Conservation (phyloP, 1,284 basidiomycete genomes). For the Laetiporus sulphureus region DNA sequence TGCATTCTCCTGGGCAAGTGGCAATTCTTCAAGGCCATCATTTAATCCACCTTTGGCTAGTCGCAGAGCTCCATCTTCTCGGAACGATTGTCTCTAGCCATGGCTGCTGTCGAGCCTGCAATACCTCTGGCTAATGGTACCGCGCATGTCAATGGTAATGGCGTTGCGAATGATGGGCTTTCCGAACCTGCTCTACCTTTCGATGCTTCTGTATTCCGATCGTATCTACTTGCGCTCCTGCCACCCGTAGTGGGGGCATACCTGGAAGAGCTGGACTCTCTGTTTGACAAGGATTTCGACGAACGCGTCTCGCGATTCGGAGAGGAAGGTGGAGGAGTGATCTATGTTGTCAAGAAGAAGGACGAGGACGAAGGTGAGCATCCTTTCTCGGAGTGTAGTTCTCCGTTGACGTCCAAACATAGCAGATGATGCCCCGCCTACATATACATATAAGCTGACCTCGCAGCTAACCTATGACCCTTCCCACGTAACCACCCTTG, state of each 20-base stretch:
- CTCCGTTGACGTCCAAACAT: conserved; percentile 7
- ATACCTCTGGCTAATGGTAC: conserved; percentile 13
- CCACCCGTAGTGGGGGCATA: conserved; percentile 69
- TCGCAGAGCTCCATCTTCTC: no score
- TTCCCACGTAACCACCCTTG: conserved; percentile 80
- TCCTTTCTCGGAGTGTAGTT: neutral
- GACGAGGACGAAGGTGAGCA: conserved; percentile 65
- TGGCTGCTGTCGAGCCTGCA: conserved; percentile 23
- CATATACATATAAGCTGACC: conserved; percentile 66
- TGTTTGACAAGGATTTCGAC: conserved; percentile 72
- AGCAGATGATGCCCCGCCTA: conserved; percentile 54
- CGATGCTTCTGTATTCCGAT: conserved; percentile 55
- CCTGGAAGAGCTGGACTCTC: conserved; percentile 52
- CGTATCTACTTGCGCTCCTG: conserved; percentile 64
- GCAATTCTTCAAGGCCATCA: conserved; percentile 13
- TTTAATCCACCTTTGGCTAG: conserved; percentile 2
- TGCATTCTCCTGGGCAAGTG: conserved; percentile 15
- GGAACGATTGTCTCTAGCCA: conserved; percentile 10
- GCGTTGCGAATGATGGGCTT: conserved; percentile 18
- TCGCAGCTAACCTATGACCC: conserved; percentile 76
- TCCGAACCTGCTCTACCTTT: conserved; percentile 32
- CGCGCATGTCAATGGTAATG: conserved; percentile 20
- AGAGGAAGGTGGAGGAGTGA: conserved; percentile 59
- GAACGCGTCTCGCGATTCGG: conserved; percentile 71
- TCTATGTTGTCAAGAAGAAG: conserved; percentile 75